phyloP scores from a whole-genome alignment of 208 protist species.

The Leishmania arabica region DNA sequence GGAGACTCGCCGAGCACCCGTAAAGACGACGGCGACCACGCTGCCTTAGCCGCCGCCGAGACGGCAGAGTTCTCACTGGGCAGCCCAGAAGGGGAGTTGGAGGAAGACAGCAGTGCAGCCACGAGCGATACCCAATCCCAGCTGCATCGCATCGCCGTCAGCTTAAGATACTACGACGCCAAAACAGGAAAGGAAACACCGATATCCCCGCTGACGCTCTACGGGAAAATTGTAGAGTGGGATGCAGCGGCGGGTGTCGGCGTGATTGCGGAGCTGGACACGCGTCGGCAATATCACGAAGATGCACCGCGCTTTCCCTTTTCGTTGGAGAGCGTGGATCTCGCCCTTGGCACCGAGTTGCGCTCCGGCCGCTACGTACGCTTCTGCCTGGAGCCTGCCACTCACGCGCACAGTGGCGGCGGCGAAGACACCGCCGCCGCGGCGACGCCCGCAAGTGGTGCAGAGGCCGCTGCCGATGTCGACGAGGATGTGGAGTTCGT shows the following conservation, averaged over 20 bases:
- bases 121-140: neutral
- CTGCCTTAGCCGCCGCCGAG: neutral
- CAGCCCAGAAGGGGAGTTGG: neutral
- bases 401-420: conserved; percentile 14
- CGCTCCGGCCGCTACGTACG: conserved; percentile 58
- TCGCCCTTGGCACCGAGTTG: conserved; percentile 32
- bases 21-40: neutral
- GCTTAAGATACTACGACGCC: conserved; percentile 49
- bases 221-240: conserved; percentile 61
- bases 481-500: conserved; percentile 6
- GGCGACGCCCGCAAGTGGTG: neutral
- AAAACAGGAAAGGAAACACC: conserved; percentile 40
- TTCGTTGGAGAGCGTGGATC: conserved; percentile 51
- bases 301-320: conserved; percentile 62
- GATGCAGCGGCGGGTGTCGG: conserved; percentile 45
- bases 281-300: conserved; percentile 42
- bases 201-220: conserved; percentile 48
- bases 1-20: neutral
- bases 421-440: neutral
- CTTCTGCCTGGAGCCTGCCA: conserved; percentile 54
- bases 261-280: conserved; percentile 74
- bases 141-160: conserved; percentile 33
- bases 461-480: neutral
- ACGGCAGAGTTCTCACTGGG: neutral
- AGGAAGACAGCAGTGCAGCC: neutral